These are phyloP conservation scores for Parsonsia alboflavescens DNA, from an alignment of 257 asterid species.

Conservation along the genomic window DNA sequence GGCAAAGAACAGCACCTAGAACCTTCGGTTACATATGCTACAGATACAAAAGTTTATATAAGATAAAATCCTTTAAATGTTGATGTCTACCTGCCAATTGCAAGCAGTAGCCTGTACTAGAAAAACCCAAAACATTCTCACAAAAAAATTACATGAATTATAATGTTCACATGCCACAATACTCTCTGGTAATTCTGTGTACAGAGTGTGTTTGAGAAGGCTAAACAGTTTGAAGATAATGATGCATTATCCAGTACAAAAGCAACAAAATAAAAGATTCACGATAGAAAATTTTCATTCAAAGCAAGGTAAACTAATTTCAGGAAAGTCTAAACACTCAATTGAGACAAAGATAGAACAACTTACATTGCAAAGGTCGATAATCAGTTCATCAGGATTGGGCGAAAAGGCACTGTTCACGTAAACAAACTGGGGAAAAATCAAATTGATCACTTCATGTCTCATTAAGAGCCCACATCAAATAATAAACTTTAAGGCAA, in stretches of 20 bases:
- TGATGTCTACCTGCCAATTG: not conserved
- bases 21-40: not conserved
- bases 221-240: not conserved
- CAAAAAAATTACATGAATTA: not conserved
- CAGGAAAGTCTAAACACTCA: not conserved
- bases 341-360: constrained; percentile 2
- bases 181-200: not conserved
- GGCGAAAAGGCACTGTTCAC: constrained; percentile 98
- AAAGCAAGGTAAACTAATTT: not conserved
- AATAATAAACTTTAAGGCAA: not conserved
- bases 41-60: not conserved
- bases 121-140: not conserved
- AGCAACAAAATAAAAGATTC: not conserved
- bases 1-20: not conserved
- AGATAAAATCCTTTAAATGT: not conserved
- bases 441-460: constrained; percentile 15
- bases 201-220: not conserved
- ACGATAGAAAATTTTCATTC: not conserved
- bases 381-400: constrained; percentile 81
- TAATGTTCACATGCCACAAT: not conserved
- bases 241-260: not conserved
- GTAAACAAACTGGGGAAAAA: constrained; percentile 66
- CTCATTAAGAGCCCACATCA: not conserved
- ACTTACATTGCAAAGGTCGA: constrained; percentile 78
- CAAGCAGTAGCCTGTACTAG: not conserved